Conservation (phyloP, 106 monocot genomes). For the Agapanthus africanus region DNA sequence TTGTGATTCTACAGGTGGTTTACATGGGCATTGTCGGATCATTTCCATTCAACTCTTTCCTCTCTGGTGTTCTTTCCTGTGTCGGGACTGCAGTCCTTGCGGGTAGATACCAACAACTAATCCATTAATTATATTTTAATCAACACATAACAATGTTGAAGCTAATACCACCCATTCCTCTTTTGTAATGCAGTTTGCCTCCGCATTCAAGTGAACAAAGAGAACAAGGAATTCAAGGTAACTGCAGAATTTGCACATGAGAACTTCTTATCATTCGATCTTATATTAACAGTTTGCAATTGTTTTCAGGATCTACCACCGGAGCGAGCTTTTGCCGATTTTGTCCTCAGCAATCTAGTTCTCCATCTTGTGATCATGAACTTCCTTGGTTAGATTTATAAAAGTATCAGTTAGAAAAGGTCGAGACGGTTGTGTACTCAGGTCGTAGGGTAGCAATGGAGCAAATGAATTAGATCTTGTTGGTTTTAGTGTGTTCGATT, state of each 20-base stretch:
- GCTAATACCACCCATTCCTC: neutral
- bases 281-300: neutral
- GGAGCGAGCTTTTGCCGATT: constrained; percentile 91
- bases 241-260: too few species aligned
- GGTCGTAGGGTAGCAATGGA: too few species aligned
- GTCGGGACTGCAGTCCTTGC: constrained; percentile 89
- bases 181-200: constrained; percentile 70
- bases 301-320: constrained; percentile 73
- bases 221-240: constrained; percentile 99
- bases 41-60: constrained; percentile 98
- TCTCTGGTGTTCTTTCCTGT: constrained; percentile 89
- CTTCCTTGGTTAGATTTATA: constrained; percentile 72
- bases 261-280: neutral
- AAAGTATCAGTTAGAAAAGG: too few species aligned
- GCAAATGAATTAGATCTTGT: too few species aligned
- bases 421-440: too few species aligned
- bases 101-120: constrained; percentile 21
- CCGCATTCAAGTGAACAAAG: constrained; percentile 98
- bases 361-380: constrained; percentile 99
- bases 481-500: too few species aligned
- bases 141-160: neutral
- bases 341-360: constrained; percentile 90
- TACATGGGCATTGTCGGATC: constrained; percentile 98
- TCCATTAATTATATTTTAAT: neutral
- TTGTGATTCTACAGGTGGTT: constrained; percentile 42